A percentile compares a stretch with the other conserved stretches of the same genome.
These are phyloP conservation scores for Trebouxia gelatinosa DNA, from an alignment of 163 green algal genomes.

Conservation along the genomic window DNA sequence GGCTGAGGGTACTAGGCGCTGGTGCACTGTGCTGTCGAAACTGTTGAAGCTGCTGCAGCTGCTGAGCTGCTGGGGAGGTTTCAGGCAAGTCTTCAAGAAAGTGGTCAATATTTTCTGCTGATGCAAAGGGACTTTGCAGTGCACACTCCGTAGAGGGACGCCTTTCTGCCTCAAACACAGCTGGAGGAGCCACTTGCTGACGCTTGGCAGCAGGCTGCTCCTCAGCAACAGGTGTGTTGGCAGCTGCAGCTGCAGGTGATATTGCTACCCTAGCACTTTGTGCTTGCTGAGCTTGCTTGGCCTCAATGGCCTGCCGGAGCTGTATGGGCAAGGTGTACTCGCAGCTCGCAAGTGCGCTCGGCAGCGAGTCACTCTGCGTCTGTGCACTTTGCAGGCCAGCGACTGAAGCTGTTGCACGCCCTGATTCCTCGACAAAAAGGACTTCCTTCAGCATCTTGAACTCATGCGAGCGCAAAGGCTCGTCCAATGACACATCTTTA, in stretches of 20 bases:
- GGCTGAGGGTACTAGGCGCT: slow-evolving; percentile 1
- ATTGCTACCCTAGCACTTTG: background rate
- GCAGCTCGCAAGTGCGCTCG: slow-evolving; percentile 8
- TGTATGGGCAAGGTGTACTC: too few relatives aligned
- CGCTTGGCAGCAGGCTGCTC: slow-evolving; percentile 23
- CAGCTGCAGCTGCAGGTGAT: too few relatives aligned
- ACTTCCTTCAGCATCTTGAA: slow-evolving; percentile 22
- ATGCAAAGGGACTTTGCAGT: slow-evolving; percentile 18
- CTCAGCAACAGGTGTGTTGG: too few relatives aligned
- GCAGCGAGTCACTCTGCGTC: background rate
- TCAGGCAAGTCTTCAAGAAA: slow-evolving; percentile 4
- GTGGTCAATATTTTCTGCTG: slow-evolving; percentile 13
- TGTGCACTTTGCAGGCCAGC: background rate
- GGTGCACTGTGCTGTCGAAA: slow-evolving; percentile 14
- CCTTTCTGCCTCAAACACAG: too few relatives aligned
- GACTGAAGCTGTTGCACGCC: background rate
- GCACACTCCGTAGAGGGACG: slow-evolving; percentile 18
- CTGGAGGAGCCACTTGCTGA: too few relatives aligned
- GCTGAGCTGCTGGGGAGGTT: too few relatives aligned
- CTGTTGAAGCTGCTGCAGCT: slow-evolving; percentile 12
- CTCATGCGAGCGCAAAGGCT: slow-evolving; percentile 13
- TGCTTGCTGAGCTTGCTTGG: background rate
- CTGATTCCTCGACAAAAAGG: slow-evolving; percentile 13
- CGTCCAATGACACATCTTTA: background rate
- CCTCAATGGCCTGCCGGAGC: background rate